phyloP scores from a whole-genome alignment of 495 filamentous ascomycete genomes.

The Neurospora cerealis region DNA sequence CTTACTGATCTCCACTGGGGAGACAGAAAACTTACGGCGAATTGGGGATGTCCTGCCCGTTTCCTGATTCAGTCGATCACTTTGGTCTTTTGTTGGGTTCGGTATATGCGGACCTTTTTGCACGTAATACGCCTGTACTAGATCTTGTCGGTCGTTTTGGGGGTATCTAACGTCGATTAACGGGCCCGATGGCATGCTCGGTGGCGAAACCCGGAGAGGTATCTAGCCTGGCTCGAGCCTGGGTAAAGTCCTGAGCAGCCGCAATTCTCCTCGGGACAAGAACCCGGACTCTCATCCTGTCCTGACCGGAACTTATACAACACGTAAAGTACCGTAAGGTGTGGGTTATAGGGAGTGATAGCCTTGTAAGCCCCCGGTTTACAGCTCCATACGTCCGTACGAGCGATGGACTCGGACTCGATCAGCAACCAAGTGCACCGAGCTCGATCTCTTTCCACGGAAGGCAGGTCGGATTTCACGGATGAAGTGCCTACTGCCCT shows the following conservation, averaged over 20 bases:
- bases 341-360: background rate
- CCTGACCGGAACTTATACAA: background rate
- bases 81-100: background rate
- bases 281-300: background rate
- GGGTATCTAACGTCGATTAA: too few relatives aligned
- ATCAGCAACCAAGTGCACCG: background rate
- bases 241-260: too few relatives aligned
- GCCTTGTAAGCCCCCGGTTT: background rate
- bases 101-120: background rate
- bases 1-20: background rate
- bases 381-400: background rate
- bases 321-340: background rate
- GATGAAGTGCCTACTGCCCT: background rate
- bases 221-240: background rate
- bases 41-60: background rate
- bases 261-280: background rate
- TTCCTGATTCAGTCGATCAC: background rate
- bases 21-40: too few relatives aligned
- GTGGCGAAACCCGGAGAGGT: background rate
- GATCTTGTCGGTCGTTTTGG: background rate
- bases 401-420: background rate
- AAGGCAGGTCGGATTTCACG: background rate
- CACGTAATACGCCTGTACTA: background rate
- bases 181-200: too few relatives aligned
- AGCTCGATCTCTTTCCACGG: background rate